Conservation (phyloP, 441 rosid species). For the Syzygium malaccense region DNA sequence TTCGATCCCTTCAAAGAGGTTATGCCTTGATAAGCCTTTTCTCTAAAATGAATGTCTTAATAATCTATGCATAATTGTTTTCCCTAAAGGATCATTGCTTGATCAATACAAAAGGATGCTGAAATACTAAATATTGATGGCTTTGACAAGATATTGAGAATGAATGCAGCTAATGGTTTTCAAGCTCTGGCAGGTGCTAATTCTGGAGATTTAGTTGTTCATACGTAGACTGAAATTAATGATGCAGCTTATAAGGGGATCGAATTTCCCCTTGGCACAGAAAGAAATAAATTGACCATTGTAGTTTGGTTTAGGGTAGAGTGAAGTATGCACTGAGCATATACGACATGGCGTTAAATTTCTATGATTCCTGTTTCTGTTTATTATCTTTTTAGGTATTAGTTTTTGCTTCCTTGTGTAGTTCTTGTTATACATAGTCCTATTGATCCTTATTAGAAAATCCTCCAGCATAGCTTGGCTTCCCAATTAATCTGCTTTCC, state of each 20-base stretch:
- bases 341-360: not conserved
- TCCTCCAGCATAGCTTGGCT: not conserved
- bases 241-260: not conserved
- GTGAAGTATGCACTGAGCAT: not conserved
- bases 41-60: not conserved
- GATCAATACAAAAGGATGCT: not conserved
- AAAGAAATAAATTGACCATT: not conserved
- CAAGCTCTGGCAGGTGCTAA: not conserved
- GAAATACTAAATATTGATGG: not conserved
- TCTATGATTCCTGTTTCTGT: not conserved
- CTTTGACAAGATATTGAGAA: not conserved
- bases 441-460: not conserved
- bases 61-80: not conserved
- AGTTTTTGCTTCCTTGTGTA: not conserved
- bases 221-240: not conserved
- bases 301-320: not conserved
- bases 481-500: not conserved
- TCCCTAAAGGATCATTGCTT: not conserved
- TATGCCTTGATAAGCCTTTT: not conserved
- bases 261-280: not conserved
- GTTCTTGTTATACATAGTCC: not conserved
- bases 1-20: conserved; percentile 87
- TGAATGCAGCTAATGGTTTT: not conserved
- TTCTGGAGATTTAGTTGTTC: not conserved
- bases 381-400: not conserved